Conservation (phyloP, 2,329 filamentous ascomycete species). For the Neofusicoccum umdonicola region DNA sequence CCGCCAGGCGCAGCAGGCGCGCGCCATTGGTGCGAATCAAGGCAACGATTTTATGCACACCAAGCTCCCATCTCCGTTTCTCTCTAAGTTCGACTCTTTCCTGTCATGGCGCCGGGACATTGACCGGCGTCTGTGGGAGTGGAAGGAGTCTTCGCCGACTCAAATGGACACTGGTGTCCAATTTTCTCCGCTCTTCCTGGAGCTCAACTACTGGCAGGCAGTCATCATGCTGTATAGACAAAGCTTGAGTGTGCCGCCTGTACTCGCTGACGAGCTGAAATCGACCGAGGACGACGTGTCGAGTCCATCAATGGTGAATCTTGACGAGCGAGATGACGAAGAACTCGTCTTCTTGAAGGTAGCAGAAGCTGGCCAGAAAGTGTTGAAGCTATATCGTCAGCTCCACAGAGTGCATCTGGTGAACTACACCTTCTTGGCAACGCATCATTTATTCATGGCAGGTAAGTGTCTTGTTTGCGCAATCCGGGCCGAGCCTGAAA, state of each 20-base stretch:
- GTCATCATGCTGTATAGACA: conserved; percentile 95
- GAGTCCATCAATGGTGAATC: conserved; percentile 59
- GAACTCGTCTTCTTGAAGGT: conserved; percentile 92
- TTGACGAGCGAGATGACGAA: conserved; percentile 74
- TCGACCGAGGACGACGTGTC: conserved; percentile 57
- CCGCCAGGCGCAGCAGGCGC: conserved; percentile 79
- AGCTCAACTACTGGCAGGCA: conserved; percentile 97
- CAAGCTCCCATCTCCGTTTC: conserved; percentile 77
- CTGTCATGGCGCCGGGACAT: conserved; percentile 85
- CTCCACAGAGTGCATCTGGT: conserved; percentile 84
- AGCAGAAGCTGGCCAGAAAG: conserved; percentile 90
- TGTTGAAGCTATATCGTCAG: conserved; percentile 85
- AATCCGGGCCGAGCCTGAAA: background rate
- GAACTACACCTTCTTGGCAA: conserved; percentile 94
- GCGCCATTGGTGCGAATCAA: conserved; percentile 62
- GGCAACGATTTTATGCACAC: conserved; percentile 73
- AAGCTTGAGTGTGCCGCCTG: conserved; percentile 79
- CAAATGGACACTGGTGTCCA: conserved; percentile 78
- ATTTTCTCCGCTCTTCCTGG: conserved; percentile 85
- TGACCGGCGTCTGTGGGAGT: conserved; percentile 76
- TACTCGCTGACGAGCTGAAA: conserved; percentile 75
- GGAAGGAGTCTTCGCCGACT: conserved; percentile 79
- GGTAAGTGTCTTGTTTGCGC: conserved; percentile 50
- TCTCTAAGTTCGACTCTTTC: conserved; percentile 81
- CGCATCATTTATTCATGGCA: conserved; percentile 96